phyloP scores from a whole-genome alignment of 2,329 filamentous ascomycete species.

The Fusarium sp. region DNA sequence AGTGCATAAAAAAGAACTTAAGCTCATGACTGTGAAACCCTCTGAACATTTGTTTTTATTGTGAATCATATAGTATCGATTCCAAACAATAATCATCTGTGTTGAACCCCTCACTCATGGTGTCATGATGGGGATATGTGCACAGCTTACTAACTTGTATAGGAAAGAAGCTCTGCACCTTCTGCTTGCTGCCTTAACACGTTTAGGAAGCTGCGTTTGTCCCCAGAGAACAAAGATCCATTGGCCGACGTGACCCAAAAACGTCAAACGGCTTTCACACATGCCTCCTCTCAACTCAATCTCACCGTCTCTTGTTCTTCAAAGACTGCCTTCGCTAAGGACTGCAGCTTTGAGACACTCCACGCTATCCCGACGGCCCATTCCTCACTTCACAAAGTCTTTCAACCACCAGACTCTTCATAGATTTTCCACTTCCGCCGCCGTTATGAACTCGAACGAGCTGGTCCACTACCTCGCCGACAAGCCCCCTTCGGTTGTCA shows the following conservation, averaged over 20 bases:
- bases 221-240: slow-evolving; percentile 39
- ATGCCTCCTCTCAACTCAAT: slow-evolving; percentile 52
- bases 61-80: neutral
- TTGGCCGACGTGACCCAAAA: slow-evolving; percentile 39
- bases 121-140: slow-evolving; percentile 22
- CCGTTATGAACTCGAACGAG: slow-evolving; percentile 68
- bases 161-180: slow-evolving; percentile 27
- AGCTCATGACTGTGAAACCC: neutral
- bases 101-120: slow-evolving; percentile 16
- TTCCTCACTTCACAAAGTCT: slow-evolving; percentile 43
- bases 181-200: slow-evolving; percentile 37
- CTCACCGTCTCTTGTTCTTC: slow-evolving; percentile 52
- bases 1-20: neutral
- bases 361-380: slow-evolving; percentile 36
- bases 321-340: slow-evolving; percentile 53
- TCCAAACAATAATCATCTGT: neutral
- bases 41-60: neutral
- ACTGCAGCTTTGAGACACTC: slow-evolving; percentile 47
- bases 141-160: slow-evolving; percentile 30
- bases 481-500: slow-evolving; percentile 87
- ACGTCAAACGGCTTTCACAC: slow-evolving; percentile 37
- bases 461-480: slow-evolving; percentile 88
- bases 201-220: slow-evolving; percentile 46
- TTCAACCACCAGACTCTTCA: slow-evolving; percentile 41
- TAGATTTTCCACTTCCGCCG: slow-evolving; percentile 53